A percentile compares a stretch with the other conserved stretches of the same genome.
These are phyloP conservation scores for Corylus heterophylla DNA, from an alignment of 306 rosid genomes.

Conservation along the genomic window DNA sequence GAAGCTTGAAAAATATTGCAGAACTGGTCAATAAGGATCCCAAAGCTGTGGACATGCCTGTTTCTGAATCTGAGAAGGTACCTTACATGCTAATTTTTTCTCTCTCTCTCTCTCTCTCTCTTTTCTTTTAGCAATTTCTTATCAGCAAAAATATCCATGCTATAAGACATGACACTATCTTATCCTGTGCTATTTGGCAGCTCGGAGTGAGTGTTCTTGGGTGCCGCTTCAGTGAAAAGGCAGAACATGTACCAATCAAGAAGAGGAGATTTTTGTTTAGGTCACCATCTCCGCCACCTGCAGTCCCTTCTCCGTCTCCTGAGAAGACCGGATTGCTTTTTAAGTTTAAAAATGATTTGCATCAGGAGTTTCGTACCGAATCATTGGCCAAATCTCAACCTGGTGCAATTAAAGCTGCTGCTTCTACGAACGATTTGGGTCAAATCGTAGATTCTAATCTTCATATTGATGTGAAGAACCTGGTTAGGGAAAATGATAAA, in stretches of 20 bases:
- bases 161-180: not conserved
- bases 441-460: not conserved
- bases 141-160: not conserved
- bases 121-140: not conserved
- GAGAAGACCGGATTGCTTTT: not conserved
- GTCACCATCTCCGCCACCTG: constrained; percentile 3
- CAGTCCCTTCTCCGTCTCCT: not conserved
- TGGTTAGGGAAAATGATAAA: not conserved
- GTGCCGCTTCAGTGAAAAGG: constrained; percentile 13
- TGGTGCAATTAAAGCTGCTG: not conserved
- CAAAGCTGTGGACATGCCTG: constrained; percentile 9
- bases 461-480: constrained; percentile 1
- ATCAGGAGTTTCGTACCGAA: not conserved
- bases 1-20: not conserved
- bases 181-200: not conserved
- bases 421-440: not conserved
- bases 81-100: not conserved
- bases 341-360: not conserved
- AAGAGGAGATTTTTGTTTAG: constrained; percentile 9
- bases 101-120: not conserved
- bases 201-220: constrained; percentile 9
- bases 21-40: constrained; percentile 5
- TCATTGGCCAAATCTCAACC: not conserved
- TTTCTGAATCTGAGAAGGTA: constrained; percentile 10
- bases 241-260: constrained; percentile 5